These are phyloP conservation scores for Pythium sukuiense DNA, from an alignment of 352 stramenopile genomes.

Conservation along the genomic window DNA sequence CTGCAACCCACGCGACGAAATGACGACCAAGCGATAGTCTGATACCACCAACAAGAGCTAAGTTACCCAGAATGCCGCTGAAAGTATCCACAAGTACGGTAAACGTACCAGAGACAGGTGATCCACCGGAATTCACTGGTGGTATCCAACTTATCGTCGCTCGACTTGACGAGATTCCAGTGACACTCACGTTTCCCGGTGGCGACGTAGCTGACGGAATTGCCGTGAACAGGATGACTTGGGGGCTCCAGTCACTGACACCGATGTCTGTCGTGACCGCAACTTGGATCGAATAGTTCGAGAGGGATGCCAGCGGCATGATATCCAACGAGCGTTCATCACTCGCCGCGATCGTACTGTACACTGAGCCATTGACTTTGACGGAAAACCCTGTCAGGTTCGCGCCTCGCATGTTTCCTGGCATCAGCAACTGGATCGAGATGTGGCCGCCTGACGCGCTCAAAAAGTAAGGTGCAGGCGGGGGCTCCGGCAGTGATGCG, in stretches of 20 bases:
- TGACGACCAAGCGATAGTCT: conserved; percentile 17
- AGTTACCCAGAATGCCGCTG: neutral
- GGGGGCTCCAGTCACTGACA: conserved; percentile 33
- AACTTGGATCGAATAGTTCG: conserved; percentile 36
- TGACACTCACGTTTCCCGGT: conserved; percentile 32
- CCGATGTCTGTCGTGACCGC: conserved; percentile 45
- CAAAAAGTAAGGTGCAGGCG: conserved; percentile 50
- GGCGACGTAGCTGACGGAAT: conserved; percentile 29
- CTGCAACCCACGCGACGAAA: conserved; percentile 17
- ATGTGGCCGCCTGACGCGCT: conserved; percentile 48
- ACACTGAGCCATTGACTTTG: conserved; percentile 26
- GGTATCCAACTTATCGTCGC: conserved; percentile 37
- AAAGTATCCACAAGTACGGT: neutral
- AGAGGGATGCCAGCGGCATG: conserved; percentile 31
- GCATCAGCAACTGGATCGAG: conserved; percentile 42
- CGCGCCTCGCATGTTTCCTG: conserved; percentile 54
- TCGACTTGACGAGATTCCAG: conserved; percentile 39
- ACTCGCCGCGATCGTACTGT: conserved; percentile 24
- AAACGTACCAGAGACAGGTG: conserved; percentile 40
- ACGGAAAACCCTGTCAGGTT: conserved; percentile 47
- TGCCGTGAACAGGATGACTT: conserved; percentile 32
- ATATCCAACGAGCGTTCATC: conserved; percentile 30
- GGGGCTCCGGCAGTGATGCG: conserved; percentile 38
- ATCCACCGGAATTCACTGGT: conserved; percentile 47
- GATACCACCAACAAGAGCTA: conserved; percentile 16